Conservation (phyloP, 495 filamentous ascomycete genomes). For the Aspergillus saccharolyticus region DNA sequence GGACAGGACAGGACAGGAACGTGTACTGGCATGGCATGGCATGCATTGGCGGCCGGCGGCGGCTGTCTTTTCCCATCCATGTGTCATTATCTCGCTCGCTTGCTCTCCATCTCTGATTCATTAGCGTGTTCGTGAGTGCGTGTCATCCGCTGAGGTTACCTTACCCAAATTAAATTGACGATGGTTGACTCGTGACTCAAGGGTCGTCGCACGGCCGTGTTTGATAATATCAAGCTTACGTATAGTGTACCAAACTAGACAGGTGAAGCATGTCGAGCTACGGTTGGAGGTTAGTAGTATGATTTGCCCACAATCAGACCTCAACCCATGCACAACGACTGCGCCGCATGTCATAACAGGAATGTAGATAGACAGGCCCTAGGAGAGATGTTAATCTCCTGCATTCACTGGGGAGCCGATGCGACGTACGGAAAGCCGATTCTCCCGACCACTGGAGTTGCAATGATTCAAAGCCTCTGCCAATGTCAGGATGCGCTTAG, state of each 20-base stretch:
- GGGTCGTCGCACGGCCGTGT: neutral
- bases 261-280: neutral
- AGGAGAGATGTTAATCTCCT: neutral
- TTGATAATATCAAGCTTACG: neutral
- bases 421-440: neutral
- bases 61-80: neutral
- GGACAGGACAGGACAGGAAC: too few species aligned
- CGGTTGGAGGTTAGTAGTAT: neutral
- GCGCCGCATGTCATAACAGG: constrained; percentile 16
- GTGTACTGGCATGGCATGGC: too few species aligned
- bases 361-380: neutral
- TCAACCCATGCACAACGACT: constrained; percentile 13
- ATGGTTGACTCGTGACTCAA: neutral
- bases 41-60: too few species aligned
- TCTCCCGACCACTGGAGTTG: neutral
- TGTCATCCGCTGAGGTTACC: too few species aligned
- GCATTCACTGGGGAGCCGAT: neutral
- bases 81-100: neutral
- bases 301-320: neutral
- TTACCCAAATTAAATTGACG: neutral
- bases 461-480: neutral
- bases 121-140: too few species aligned
- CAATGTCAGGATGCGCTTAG: neutral
- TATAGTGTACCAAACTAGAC: neutral
- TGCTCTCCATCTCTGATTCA: neutral